phyloP scores from a whole-genome alignment of 2,329 filamentous ascomycete species.

The Cercospora sp. region DNA sequence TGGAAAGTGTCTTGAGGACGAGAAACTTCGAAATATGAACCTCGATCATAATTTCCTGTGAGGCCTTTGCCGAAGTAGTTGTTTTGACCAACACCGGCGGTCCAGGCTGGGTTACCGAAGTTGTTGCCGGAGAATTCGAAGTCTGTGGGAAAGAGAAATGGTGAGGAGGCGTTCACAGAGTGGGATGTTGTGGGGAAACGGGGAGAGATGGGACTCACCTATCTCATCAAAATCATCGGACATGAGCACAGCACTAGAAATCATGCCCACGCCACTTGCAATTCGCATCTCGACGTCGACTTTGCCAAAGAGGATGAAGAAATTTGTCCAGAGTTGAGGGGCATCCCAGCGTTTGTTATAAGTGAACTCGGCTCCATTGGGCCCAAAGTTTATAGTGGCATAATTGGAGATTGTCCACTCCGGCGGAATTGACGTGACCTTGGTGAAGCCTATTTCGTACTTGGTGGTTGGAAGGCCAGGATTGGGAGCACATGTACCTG shows the following conservation, averaged over 20 bases:
- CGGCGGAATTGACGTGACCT: slow-evolving; percentile 22
- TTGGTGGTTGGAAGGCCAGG: slow-evolving; percentile 22
- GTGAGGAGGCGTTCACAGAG: too few species aligned
- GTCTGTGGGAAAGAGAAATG: slow-evolving; percentile 36
- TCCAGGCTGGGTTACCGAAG: slow-evolving; percentile 3
- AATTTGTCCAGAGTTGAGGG: slow-evolving; percentile 19
- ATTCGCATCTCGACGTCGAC: slow-evolving; percentile 18
- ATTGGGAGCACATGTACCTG: slow-evolving; percentile 24
- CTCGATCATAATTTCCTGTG: slow-evolving; percentile 54
- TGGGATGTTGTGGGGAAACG: too few species aligned
- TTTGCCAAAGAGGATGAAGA: slow-evolving; percentile 45
- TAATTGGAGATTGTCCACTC: slow-evolving; percentile 32
- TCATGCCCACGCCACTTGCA: slow-evolving; percentile 19
- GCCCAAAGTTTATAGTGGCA: slow-evolving; percentile 45
- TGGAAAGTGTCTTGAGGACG: slow-evolving; percentile 55
- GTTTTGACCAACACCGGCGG: slow-evolving; percentile 44
- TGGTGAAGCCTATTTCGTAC: slow-evolving; percentile 29
- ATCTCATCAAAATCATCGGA: slow-evolving; percentile 53
- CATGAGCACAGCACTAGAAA: slow-evolving; percentile 21
- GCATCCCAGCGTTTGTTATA: slow-evolving; percentile 52
- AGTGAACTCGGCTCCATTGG: slow-evolving; percentile 53
- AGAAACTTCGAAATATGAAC: slow-evolving; percentile 23
- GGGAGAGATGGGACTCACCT: too few species aligned
- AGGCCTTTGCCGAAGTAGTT: slow-evolving; percentile 60
- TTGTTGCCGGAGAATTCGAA: slow-evolving; percentile 48